Conservation (phyloP, 2,329 filamentous ascomycete species). For the Aureobasidium mangrovei region DNA sequence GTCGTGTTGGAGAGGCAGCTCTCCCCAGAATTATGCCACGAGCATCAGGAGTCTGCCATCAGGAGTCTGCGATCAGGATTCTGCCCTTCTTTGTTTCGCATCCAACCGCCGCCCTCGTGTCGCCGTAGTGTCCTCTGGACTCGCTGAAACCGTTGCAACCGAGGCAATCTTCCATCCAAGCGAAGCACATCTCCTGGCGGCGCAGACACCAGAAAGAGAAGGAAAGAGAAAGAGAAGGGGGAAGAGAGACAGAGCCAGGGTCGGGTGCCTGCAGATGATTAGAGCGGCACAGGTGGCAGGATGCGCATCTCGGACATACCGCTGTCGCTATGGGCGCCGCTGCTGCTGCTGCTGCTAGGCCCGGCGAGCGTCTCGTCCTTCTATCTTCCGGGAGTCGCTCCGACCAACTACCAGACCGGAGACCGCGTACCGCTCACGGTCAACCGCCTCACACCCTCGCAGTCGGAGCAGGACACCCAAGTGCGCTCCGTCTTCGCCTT, state of each 20-base stretch:
- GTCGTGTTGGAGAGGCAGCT: neutral
- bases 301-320: constrained; percentile 12
- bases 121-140: neutral
- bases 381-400: constrained; percentile 92
- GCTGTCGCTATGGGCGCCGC: constrained; percentile 17
- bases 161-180: too few species aligned
- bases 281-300: neutral
- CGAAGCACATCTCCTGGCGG: neutral
- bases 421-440: constrained; percentile 81
- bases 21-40: constrained; percentile 1
- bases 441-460: constrained; percentile 82
- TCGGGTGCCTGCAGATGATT: neutral
- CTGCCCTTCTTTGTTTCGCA: neutral
- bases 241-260: neutral
- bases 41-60: neutral
- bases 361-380: constrained; percentile 49
- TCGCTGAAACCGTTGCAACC: neutral
- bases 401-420: constrained; percentile 76
- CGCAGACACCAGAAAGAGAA: neutral
- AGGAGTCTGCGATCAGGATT: too few species aligned
- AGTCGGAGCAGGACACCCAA: constrained; percentile 66
- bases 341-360: constrained; percentile 20
- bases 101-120: neutral
- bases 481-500: constrained; percentile 89
- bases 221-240: neutral